Evolutionary conservation across 1,284 basidiomycete genomes (phyloP), one percentile per base, ranked within the genome.

Genomic region (Hemileia vastatrix): DNA sequence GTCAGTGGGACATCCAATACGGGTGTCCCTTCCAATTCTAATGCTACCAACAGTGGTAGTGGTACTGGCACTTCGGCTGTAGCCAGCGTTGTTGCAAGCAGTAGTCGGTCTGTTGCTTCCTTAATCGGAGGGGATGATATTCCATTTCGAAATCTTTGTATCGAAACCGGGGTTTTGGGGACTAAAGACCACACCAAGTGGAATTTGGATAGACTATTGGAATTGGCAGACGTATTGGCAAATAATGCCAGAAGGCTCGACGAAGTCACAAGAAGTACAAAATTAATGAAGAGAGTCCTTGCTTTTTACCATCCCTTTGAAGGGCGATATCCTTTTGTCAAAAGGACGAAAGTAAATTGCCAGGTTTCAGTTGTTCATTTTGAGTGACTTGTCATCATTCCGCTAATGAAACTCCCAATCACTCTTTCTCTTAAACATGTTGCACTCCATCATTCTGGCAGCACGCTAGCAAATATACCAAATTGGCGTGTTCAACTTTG

Each of bases 221-320:
- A 95, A 53, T 80, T 98, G 13, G 83, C 97, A 19, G 91, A 97
- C 69, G 90, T 93, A 0, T 78, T 98, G 54, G 80, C 92, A 52
- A 61, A 54, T 51, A 94, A 93, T 71, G 84, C 90, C 0, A 90
- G 89, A 71, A 81, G 95, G n/a, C 81, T 98, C 72, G 95, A 99
- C 71, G 95, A 99, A 77, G 90, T 90, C 1, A 88, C 94, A 73
- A 88, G 86, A 72, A 89, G 86, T 9, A 86, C 88, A 15, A 86
- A 90, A 71, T 92, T 95, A 68, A 84, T 95, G 64, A 83, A 86
- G 40, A 82, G 90, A 32, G 78, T 99, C 15, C 85, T 96, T 80
- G 83, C 85, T 1, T 98, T 98, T 79, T 96, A 87, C 72, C 88
- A 95, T 74, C 95, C 95, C 0, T 88, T 88, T 74, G 86, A 78